A percentile compares a stretch with the other conserved stretches of the same genome.
Conservation (phyloP, 164 flowering plant genomes). For the Platanus orientalis region DNA sequence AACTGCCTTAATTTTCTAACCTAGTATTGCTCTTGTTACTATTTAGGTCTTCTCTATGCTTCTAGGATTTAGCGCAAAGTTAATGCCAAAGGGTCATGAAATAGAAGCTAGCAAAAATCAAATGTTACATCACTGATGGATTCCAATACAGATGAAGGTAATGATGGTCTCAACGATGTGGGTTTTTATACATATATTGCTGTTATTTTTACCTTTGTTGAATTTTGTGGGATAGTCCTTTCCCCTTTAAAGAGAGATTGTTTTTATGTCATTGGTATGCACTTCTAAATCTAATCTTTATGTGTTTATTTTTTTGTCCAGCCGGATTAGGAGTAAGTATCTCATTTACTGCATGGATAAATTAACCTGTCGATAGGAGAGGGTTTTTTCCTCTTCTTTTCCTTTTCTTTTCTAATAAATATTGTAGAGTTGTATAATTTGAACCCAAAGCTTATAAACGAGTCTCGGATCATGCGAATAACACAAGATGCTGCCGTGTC, state of each 20-base stretch:
- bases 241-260: background rate
- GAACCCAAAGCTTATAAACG: conserved; percentile 85
- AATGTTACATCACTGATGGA: conserved; percentile 99
- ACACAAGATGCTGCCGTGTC: conserved; percentile 88
- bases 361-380: too few species aligned
- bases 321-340: too few species aligned
- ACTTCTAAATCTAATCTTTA: background rate
- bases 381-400: too few species aligned
- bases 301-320: background rate
- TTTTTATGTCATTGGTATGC: background rate
- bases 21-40: background rate
- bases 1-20: too few species aligned
- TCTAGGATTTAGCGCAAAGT: conserved; percentile 84
- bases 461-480: conserved; percentile 81
- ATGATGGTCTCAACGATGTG: background rate
- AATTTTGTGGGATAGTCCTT: background rate
- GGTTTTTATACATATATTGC: background rate
- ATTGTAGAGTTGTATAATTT: conserved; percentile 87
- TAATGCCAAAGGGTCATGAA: conserved; percentile 96
- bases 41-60: conserved; percentile 91
- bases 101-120: conserved; percentile 93
- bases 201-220: background rate
- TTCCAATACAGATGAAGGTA: conserved; percentile 95
- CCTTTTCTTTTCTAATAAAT: background rate
- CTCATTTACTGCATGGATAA: too few species aligned